Evolutionary conservation across 208 protist genomes (phyloP).

Genomic region (Leptomonas pyrrhocoris): DNA sequence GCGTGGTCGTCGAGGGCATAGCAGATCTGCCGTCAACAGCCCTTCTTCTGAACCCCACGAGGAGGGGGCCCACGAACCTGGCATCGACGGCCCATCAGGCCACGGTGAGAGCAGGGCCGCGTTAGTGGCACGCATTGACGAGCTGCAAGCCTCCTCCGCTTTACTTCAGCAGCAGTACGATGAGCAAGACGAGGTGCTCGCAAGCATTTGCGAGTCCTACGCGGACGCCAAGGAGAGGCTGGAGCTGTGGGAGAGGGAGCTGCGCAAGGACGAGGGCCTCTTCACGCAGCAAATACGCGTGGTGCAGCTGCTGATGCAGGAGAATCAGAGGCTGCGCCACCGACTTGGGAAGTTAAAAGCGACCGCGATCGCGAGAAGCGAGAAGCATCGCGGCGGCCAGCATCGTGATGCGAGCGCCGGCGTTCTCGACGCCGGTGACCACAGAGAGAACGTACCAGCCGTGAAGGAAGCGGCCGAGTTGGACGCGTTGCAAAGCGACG

Average conservation of each 20-base stretch:
- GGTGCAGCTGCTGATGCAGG: conserved; percentile 50
- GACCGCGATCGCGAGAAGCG: neutral
- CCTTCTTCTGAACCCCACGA: neutral
- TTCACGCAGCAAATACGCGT: conserved; percentile 74
- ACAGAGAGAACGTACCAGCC: neutral
- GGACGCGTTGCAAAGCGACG: neutral
- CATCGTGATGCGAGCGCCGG: neutral
- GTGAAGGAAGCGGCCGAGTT: neutral
- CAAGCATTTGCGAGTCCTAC: conserved; percentile 22
- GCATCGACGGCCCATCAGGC: neutral
- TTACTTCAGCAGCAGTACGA: conserved; percentile 34
- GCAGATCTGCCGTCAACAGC: neutral
- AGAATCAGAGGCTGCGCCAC: conserved; percentile 52
- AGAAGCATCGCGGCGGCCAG: neutral
- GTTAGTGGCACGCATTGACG: neutral
- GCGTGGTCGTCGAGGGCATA: neutral
- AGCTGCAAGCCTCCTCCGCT: conserved; percentile 17
- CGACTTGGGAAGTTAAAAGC: conserved; percentile 3
- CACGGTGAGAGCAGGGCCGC: too few relatives aligned
- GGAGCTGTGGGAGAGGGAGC: conserved; percentile 60
- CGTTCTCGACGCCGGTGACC: neutral
- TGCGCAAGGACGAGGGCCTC: conserved; percentile 73
- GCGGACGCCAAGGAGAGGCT: conserved; percentile 44
- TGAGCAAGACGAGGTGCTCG: conserved; percentile 21
- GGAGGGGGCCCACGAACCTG: conserved; percentile 1